phyloP scores from a whole-genome alignment of 345 rosid species.

The Brassica incana region DNA sequence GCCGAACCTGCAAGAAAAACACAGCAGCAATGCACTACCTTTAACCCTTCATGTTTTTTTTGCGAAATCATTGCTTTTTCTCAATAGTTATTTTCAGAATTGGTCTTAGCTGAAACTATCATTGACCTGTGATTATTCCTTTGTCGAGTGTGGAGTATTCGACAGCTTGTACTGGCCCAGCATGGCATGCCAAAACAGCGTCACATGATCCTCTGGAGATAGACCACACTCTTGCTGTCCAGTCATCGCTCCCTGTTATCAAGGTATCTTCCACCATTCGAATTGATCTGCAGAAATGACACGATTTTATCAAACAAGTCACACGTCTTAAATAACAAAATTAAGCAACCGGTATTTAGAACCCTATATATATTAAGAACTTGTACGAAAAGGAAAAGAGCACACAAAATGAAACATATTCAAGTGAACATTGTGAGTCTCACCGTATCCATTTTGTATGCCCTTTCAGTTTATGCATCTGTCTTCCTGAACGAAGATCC shows the following conservation, averaged over 20 bases:
- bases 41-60: constrained; percentile 1
- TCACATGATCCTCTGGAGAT: constrained; percentile 88
- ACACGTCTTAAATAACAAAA: not conserved
- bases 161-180: constrained; percentile 80
- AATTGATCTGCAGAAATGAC: constrained; percentile 65
- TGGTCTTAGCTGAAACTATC: not conserved
- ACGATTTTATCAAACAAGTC: constrained; percentile 18
- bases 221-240: constrained; percentile 99
- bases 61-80: not conserved
- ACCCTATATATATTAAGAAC: not conserved
- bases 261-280: constrained; percentile 96
- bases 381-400: not conserved
- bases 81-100: not conserved
- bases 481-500: constrained; percentile 98
- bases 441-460: constrained; percentile 98
- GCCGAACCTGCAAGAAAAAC: constrained; percentile 65
- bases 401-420: constrained; percentile 13
- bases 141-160: constrained; percentile 78
- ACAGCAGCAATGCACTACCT: not conserved
- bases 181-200: constrained; percentile 95
- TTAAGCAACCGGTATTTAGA: not conserved
- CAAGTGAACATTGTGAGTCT: constrained; percentile 38
- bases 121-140: constrained; percentile 83
- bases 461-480: constrained; percentile 95
- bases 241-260: constrained; percentile 97